phyloP scores from a whole-genome alignment of 2,329 filamentous ascomycete species.

The Chrysoporthe austroafricana region DNA sequence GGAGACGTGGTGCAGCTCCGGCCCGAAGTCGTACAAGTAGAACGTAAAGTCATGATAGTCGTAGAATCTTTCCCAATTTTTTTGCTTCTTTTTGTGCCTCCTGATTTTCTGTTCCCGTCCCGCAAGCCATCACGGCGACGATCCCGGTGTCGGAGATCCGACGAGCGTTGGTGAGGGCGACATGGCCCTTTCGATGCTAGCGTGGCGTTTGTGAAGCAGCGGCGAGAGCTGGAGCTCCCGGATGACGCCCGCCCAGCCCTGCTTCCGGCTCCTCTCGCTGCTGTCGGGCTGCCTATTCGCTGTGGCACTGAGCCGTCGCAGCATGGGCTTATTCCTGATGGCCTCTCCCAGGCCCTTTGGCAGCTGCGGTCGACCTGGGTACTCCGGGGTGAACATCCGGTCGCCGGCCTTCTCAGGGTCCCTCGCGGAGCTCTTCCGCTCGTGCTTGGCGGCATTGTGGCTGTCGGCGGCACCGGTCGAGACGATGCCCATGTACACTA shows the following conservation, averaged over 20 bases:
- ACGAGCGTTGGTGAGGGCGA: slow-evolving; percentile 26
- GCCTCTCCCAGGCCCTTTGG: slow-evolving; percentile 49
- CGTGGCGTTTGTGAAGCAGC: slow-evolving; percentile 62
- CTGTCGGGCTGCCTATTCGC: slow-evolving; percentile 57
- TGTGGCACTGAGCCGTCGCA: slow-evolving; percentile 58
- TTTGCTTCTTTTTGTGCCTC: slow-evolving; percentile 1
- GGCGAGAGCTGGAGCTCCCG: slow-evolving; percentile 65
- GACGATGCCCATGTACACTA: slow-evolving; percentile 66
- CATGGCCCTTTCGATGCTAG: slow-evolving; percentile 65
- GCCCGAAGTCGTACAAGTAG: slow-evolving; percentile 15
- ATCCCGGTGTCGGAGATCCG: slow-evolving; percentile 38
- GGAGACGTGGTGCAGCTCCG: slow-evolving; percentile 5
- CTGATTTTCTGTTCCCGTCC: not conserved
- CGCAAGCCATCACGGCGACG: slow-evolving; percentile 14
- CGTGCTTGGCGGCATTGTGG: slow-evolving; percentile 42
- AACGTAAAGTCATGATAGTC: slow-evolving; percentile 28
- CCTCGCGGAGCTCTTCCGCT: slow-evolving; percentile 32
- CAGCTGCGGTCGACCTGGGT: slow-evolving; percentile 40
- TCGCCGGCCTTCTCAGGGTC: slow-evolving; percentile 38
- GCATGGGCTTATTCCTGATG: slow-evolving; percentile 50
- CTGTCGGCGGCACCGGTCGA: slow-evolving; percentile 42
- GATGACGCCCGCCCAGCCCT: slow-evolving; percentile 66
- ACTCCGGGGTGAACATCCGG: slow-evolving; percentile 32
- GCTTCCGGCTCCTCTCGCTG: slow-evolving; percentile 50
- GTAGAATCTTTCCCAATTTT: slow-evolving; percentile 5